Conservation (phyloP, 139 green algal genomes). For the Coelastrella sp. region DNA sequence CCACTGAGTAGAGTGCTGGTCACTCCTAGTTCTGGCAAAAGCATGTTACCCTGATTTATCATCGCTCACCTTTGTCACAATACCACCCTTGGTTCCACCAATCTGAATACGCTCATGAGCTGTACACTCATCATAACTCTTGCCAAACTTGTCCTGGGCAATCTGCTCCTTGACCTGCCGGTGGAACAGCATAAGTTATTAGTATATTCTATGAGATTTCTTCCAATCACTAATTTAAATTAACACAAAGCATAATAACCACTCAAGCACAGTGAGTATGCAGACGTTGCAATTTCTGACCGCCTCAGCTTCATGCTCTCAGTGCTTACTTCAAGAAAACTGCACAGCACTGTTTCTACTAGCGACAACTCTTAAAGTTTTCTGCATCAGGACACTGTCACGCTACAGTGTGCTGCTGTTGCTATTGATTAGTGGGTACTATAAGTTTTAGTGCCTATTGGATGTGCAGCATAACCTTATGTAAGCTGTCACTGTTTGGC, state of each 20-base stretch:
- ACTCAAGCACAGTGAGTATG: neutral
- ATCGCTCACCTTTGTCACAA: slow-evolving; percentile 19
- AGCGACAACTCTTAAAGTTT: neutral
- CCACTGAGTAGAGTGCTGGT: no score
- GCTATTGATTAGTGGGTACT: no score
- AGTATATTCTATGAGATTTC: neutral
- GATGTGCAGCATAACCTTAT: no score
- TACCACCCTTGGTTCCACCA: slow-evolving; percentile 44
- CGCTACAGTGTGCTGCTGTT: no score
- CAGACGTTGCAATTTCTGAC: neutral
- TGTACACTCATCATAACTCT: slow-evolving; percentile 36
- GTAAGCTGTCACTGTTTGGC: neutral
- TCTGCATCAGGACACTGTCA: no score
- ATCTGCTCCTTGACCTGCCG: slow-evolving; percentile 36
- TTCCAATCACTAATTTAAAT: neutral
- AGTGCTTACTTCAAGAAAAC: neutral
- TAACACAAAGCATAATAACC: neutral
- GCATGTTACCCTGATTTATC: neutral
- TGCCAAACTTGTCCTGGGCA: slow-evolving; percentile 48
- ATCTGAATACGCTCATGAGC: slow-evolving; percentile 35
- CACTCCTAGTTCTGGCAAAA: no score
- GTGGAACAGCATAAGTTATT: neutral
- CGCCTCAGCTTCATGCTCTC: neutral
- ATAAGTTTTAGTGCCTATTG: no score
- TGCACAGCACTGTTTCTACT: neutral